Conservation (phyloP, 306 rosid species). For the Astragalus glycyphyllos region DNA sequence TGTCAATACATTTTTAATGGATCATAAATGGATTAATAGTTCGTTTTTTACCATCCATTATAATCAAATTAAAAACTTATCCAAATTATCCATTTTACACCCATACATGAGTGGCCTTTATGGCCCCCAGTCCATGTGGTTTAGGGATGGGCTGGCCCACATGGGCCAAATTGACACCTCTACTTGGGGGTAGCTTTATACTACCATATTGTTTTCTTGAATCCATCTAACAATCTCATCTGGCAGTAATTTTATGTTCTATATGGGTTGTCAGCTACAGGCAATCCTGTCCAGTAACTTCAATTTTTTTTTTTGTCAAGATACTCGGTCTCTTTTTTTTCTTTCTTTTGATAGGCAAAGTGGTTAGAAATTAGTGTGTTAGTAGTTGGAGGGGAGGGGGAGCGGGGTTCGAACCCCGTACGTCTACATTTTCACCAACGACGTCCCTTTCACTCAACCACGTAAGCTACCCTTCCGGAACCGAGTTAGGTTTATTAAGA, state of each 20-base stretch:
- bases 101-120: not conserved
- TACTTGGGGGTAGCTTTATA: not conserved
- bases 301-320: not conserved
- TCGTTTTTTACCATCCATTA: not conserved
- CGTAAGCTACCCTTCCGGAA: too few relatives aligned
- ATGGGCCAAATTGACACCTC: too few relatives aligned
- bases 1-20: not conserved
- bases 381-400: too few relatives aligned
- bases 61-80: not conserved
- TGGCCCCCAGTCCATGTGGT: too few relatives aligned
- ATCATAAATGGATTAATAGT: not conserved
- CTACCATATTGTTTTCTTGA: not conserved
- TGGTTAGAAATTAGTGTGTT: too few relatives aligned
- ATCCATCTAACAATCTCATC: not conserved
- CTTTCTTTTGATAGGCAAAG: too few relatives aligned
- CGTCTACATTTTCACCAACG: too few relatives aligned
- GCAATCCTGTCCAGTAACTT: slow-evolving; percentile 5
- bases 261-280: slow-evolving; percentile 1
- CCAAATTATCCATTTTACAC: not conserved
- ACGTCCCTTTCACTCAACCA: too few relatives aligned
- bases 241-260: not conserved
- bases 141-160: too few relatives aligned
- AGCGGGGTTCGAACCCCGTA: too few relatives aligned
- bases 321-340: not conserved
- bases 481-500: too few relatives aligned